Evolutionary conservation across 805 yeast genomes (phyloP).

Genomic region (Blastobotrys mokoenaii): DNA sequence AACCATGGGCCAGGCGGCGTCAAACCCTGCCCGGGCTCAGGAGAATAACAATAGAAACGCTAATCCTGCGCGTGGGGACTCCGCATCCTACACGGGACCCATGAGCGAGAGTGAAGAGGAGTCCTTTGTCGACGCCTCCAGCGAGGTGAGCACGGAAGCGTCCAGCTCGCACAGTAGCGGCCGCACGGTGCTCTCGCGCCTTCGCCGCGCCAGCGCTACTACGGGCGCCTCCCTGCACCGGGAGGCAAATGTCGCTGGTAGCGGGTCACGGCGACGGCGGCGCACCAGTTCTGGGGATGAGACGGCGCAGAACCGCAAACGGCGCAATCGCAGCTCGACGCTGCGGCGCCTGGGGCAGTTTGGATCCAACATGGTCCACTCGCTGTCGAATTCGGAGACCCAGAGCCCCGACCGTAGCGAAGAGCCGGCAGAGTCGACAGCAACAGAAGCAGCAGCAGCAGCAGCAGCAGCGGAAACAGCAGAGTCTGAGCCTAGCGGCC

Average conservation of each 20-base stretch:
- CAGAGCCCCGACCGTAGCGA: too few species aligned
- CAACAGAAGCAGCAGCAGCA: neutral
- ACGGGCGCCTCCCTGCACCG: neutral
- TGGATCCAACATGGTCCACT: slow-evolving; percentile 4
- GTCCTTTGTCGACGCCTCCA: neutral
- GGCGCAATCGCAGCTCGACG: slow-evolving; percentile 2
- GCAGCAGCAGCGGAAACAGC: neutral
- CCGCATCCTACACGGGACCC: too few species aligned
- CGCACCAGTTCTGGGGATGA: slow-evolving; percentile 4
- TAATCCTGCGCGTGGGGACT: too few species aligned
- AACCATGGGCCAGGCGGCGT: too few species aligned
- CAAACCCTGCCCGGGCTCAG: too few species aligned
- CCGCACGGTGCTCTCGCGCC: too few species aligned
- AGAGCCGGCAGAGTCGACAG: too few species aligned
- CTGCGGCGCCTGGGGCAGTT: slow-evolving; percentile 5
- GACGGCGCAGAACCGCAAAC: neutral
- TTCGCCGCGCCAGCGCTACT: neutral
- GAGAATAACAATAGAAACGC: too few species aligned
- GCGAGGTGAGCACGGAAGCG: slow-evolving; percentile 2
- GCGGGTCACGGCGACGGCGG: slow-evolving; percentile 3
- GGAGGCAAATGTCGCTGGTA: neutral
- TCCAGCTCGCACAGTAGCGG: neutral
- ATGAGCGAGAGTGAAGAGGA: neutral
- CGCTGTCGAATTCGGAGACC: neutral
- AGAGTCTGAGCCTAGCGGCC: neutral